Conservation (phyloP, 2,329 filamentous ascomycete genomes). For the Diplodia corticola region DNA sequence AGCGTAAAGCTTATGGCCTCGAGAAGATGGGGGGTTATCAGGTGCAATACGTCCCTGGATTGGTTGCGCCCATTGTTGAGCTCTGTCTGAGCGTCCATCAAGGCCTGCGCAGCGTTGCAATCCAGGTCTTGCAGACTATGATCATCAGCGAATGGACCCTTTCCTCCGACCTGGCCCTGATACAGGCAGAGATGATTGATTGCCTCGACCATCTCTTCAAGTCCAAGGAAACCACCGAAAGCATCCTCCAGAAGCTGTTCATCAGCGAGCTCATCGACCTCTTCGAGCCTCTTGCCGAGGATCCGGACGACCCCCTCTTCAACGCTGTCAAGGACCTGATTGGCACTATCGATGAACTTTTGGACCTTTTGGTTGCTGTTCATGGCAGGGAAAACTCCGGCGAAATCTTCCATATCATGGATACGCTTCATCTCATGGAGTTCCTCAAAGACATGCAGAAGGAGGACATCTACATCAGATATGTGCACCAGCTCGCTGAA, state of each 20-base stretch:
- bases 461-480: slow-evolving; percentile 93
- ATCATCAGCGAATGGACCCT: slow-evolving; percentile 97
- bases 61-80: slow-evolving; percentile 89
- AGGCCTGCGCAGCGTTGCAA: slow-evolving; percentile 82
- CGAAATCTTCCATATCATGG: slow-evolving; percentile 80
- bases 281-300: slow-evolving; percentile 69
- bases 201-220: slow-evolving; percentile 90
- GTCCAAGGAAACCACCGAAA: slow-evolving; percentile 81
- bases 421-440: slow-evolving; percentile 89
- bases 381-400: slow-evolving; percentile 72
- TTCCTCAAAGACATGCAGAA: slow-evolving; percentile 96
- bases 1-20: slow-evolving; percentile 74
- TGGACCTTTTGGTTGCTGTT: slow-evolving; percentile 87
- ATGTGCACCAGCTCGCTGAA: slow-evolving; percentile 85
- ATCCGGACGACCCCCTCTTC: slow-evolving; percentile 72
- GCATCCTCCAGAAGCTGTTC: slow-evolving; percentile 88
- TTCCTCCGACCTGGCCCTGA: slow-evolving; percentile 84
- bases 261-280: slow-evolving; percentile 79
- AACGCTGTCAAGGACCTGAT: slow-evolving; percentile 76
- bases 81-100: slow-evolving; percentile 95
- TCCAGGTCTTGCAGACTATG: slow-evolving; percentile 95
- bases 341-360: slow-evolving; percentile 80
- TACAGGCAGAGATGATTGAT: slow-evolving; percentile 96
- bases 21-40: slow-evolving; percentile 92
- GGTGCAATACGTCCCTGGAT: slow-evolving; percentile 92